Evolutionary conservation across 768 basidiomycete genomes (phyloP).

Genomic region (Suillus americanus): DNA sequence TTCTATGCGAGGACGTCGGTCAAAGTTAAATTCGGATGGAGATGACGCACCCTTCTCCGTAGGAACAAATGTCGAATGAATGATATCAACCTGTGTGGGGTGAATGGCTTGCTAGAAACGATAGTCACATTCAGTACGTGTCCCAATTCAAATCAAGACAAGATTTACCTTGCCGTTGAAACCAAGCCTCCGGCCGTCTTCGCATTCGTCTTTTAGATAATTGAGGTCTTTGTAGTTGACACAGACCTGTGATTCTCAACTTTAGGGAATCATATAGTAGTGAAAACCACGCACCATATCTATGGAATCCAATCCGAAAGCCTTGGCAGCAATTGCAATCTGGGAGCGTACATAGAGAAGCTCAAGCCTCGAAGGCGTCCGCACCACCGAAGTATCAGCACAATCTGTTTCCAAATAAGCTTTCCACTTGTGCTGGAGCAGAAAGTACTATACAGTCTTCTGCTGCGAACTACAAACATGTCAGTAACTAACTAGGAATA

Average conservation of each 20-base stretch:
- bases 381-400: constrained; percentile 81
- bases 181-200: constrained; percentile 78
- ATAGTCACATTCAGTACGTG: constrained; percentile 3
- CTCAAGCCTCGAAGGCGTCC: constrained; percentile 73
- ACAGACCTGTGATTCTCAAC: constrained; percentile 58
- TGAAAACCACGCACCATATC: constrained; percentile 66
- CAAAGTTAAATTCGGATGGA: not conserved
- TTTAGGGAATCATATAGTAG: not conserved
- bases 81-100: constrained; percentile 75
- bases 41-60: constrained; percentile 54
- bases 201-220: constrained; percentile 69
- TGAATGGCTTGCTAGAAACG: constrained; percentile 86
- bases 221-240: constrained; percentile 79
- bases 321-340: constrained; percentile 79
- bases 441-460: constrained; percentile 72
- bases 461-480: constrained; percentile 75
- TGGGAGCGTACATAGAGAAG: constrained; percentile 82
- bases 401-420: constrained; percentile 58
- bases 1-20: constrained; percentile 41
- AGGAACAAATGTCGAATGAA: constrained; percentile 80
- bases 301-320: constrained; percentile 81
- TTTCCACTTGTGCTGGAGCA: constrained; percentile 3
- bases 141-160: constrained; percentile 4
- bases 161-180: constrained; percentile 82
- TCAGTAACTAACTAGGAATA: not conserved